These are phyloP conservation scores for Citrus australasica DNA, from an alignment of 345 rosid genomes.

Conservation along the genomic window DNA sequence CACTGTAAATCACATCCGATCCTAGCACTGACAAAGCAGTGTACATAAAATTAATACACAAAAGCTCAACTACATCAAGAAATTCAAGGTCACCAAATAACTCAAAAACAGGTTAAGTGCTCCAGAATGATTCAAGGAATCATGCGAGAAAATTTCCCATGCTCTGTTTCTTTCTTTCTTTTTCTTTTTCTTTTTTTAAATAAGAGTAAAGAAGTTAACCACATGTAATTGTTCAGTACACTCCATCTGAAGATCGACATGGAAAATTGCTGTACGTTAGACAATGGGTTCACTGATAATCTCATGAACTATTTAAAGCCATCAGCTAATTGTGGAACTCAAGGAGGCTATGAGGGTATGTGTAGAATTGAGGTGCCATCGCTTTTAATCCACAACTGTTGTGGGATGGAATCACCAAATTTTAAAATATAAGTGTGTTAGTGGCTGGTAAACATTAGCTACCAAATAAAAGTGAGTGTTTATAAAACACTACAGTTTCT, in stretches of 20 bases:
- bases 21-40: constrained; percentile 52
- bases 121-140: neutral
- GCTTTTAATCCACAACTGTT: neutral
- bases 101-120: neutral
- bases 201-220: neutral
- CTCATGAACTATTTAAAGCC: neutral
- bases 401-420: too few species aligned
- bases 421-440: neutral
- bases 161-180: neutral
- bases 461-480: neutral
- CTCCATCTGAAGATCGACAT: neutral
- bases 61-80: constrained; percentile 4
- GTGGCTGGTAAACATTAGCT: neutral
- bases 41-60: neutral
- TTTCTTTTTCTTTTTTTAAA: neutral
- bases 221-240: neutral
- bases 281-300: neutral
- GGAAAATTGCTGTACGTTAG: neutral
- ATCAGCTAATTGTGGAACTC: neutral
- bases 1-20: constrained; percentile 88
- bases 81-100: neutral
- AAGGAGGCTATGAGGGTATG: neutral
- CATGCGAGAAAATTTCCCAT: neutral
- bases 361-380: neutral
- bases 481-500: neutral